Evolutionary conservation across 2,329 filamentous ascomycete species (phyloP).

Genomic region (Zymoseptoria crescenta): DNA sequence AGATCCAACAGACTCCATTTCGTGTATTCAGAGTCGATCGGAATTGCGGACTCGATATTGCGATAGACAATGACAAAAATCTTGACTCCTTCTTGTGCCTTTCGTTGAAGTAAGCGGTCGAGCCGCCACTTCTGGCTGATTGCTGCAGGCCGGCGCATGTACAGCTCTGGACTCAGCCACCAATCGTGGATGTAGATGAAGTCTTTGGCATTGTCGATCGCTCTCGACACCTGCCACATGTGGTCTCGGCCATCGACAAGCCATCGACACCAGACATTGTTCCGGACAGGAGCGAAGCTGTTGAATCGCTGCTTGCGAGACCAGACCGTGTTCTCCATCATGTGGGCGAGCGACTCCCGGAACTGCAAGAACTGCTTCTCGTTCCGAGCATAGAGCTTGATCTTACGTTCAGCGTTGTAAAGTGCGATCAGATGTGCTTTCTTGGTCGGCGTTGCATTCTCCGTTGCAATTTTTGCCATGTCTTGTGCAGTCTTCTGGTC

Average conservation of each 20-base stretch:
- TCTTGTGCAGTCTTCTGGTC: slow-evolving; percentile 52
- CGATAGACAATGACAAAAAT: slow-evolving; percentile 96
- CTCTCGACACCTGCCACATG: slow-evolving; percentile 98
- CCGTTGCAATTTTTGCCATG: slow-evolving; percentile 54
- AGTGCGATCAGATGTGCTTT: slow-evolving; percentile 81
- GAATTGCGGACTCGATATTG: slow-evolving; percentile 93
- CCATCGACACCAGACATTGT: slow-evolving; percentile 87
- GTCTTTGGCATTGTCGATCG: slow-evolving; percentile 93
- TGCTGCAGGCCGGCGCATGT: slow-evolving; percentile 84
- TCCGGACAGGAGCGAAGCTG: slow-evolving; percentile 85
- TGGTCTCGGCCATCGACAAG: slow-evolving; percentile 94
- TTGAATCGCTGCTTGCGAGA: slow-evolving; percentile 75
- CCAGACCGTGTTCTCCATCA: slow-evolving; percentile 79
- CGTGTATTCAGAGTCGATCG: slow-evolving; percentile 96
- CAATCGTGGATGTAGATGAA: slow-evolving; percentile 99
- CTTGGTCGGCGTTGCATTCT: slow-evolving; percentile 49
- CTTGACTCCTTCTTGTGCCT: slow-evolving; percentile 91
- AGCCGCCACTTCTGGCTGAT: slow-evolving; percentile 98
- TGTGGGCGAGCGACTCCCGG: slow-evolving; percentile 81
- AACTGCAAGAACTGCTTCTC: slow-evolving; percentile 87
- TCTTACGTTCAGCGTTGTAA: slow-evolving; percentile 84
- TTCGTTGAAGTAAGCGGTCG: slow-evolving; percentile 84
- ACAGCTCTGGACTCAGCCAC: slow-evolving; percentile 96
- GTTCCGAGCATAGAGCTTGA: slow-evolving; percentile 84
- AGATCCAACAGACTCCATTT: slow-evolving; percentile 93